Evolutionary conservation across 2,329 filamentous ascomycete species (phyloP).

Genomic region (Leptosphaerulina australis): DNA sequence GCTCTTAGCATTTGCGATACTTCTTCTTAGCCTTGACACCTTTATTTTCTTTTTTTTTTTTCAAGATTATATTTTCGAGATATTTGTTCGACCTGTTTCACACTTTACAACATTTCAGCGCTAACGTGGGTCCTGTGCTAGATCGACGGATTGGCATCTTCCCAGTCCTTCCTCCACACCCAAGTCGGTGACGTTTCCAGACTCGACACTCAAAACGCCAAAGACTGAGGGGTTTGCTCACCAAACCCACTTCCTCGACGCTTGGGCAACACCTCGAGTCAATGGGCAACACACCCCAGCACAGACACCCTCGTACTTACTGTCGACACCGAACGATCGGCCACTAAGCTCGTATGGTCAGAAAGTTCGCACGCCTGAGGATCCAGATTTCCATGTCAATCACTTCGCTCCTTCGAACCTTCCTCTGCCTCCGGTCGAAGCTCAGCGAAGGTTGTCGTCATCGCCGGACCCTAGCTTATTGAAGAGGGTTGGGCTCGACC

Average conservation of each 20-base stretch:
- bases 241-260: conserved; percentile 57
- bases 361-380: conserved; percentile 45
- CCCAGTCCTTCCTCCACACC: conserved; percentile 59
- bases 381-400: conserved; percentile 63
- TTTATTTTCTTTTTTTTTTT: conserved; percentile 5
- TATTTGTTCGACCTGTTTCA: conserved; percentile 17
- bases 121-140: conserved; percentile 46
- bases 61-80: conserved; percentile 1
- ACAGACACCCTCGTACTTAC: conserved; percentile 50
- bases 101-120: conserved; percentile 36
- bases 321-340: conserved; percentile 45
- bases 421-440: conserved; percentile 65
- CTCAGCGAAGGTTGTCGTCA: conserved; percentile 63
- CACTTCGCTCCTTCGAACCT: conserved; percentile 63
- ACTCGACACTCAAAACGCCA: conserved; percentile 51
- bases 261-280: conserved; percentile 54
- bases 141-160: conserved; percentile 56
- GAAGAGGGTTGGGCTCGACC: conserved; percentile 18
- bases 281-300: conserved; percentile 50
- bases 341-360: conserved; percentile 46
- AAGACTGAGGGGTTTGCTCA: conserved; percentile 49
- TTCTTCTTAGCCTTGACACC: conserved; percentile 1
- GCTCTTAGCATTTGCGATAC: background rate
- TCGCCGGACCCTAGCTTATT: conserved; percentile 57
- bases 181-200: conserved; percentile 50